Evolutionary conservation across 257 asterid species (phyloP), one percentile per base, ranked within the genome.

Genomic region (Leptodermis oblonga): DNA sequence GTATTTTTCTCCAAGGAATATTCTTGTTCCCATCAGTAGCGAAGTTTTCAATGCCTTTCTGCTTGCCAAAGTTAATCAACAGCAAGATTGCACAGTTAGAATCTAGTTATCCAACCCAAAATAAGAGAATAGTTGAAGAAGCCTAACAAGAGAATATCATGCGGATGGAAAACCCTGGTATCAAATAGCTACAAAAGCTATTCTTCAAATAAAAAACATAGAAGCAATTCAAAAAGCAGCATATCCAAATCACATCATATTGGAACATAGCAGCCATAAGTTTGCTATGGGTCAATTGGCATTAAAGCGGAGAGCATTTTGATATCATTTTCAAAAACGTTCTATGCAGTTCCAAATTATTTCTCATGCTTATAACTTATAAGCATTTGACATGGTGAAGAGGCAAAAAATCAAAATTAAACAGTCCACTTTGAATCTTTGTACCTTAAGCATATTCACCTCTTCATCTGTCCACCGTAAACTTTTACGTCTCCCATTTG

Each of bases 381-480:
- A 33, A 33, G 62, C n/a, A 30, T 48, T 28, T 25, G 26, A 54
- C 43, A 46, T 42, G 33, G 15, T 30, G 36, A 58, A 70, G 46
- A 45, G 5, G 74, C 17, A 49, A n/a, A 64, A n/a, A 65, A 58
- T 25, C 41, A 54, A 43, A 70, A 73, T 31, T 30, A 74, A 72
- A 59, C 54, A 43, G 61, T 23, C 28, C 45, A 69, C 62, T 67
- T 37, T 34, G 71, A 70, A 68, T 68, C 69, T 23, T 65, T 62
- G 69, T 83, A 86, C 96, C 95, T 71, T 78, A 46, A 90, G 86
- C 76, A 71, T 76, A 71, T 82, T 88, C 78, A 76, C 96, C 81
- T 90, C 97, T 18, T 82, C 84, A 53, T 75, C 84, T 17, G 60
- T 79, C 96, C 97, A 90, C 6, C 58, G 20, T 54, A 84, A 53